Base-by-base conservation (phyloP, 2,329 filamentous ascomycete species). In the Teratosphaeria viscida region DNA sequence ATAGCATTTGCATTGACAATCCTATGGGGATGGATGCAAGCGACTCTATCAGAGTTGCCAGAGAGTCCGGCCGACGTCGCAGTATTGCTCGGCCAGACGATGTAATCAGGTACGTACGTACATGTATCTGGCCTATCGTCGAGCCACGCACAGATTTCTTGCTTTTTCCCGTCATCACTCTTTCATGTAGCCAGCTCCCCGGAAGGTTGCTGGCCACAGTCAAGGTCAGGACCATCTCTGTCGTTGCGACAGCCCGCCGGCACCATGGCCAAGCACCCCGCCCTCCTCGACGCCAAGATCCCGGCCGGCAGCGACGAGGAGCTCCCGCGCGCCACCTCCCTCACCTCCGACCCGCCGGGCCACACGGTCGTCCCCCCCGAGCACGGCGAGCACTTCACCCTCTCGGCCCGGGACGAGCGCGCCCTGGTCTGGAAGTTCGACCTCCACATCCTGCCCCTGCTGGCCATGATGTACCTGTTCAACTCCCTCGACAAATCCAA, bases 391-490 rank as follows among this genome's bases (percentile, higher is more conserved):
- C 61, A 43, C 14, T 67, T 68, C 59, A 63, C 63, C 43, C 73
- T 79, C 35, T 78, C 79, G 62, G 73, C 76, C 43, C 73, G 74
- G 54, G 78, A 77, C 6, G 79, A 81, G 63, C 68, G 76, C 39
- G 71, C 71, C 27, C 72, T 85, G 14, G 79, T 81, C 57, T 78
- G 78, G 68, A 83, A 83, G 62, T 81, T 85, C 63, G 79, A 81
- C 63, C 59, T 80, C 5, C 72, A 75, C 56, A 78, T 85, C 54
- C 70, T 85, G n/a, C 83, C 83, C 0, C 75, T 84, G 29, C 70
- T 85, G 11, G 80, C 82, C 1, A 63, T 83, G 23, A 85, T 85
- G 82, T 85, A 85, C 60, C 74, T 85, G n/a, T 84, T 81, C 71
- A 80, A 80, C 69, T 74, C 76, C 5, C 72, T 79, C 3, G 78